Evolutionary conservation across 2,329 filamentous ascomycete species (phyloP).

Genomic region (Claviceps purpurea): DNA sequence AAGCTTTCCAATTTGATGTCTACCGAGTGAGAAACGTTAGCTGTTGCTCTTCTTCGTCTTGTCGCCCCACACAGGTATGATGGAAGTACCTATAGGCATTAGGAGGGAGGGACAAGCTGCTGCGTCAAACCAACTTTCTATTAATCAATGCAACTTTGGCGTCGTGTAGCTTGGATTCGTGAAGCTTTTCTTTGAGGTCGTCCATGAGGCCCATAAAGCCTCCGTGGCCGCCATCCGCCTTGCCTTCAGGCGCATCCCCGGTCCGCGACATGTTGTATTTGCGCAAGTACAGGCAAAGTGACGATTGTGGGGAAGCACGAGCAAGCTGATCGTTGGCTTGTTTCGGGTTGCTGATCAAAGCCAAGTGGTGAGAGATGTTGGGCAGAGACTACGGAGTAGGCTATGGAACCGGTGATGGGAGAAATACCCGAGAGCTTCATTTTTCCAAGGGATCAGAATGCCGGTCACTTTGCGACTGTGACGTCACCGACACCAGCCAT

Average conservation of each 20-base stretch:
- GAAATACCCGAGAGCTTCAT: too few relatives aligned
- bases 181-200: constrained; percentile 42
- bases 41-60: background rate
- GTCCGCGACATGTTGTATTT: constrained; percentile 1
- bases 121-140: constrained; percentile 35
- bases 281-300: background rate
- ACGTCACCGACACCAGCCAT: background rate
- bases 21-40: background rate
- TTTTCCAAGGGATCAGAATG: background rate
- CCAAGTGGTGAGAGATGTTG: background rate
- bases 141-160: constrained; percentile 43
- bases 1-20: constrained; percentile 47
- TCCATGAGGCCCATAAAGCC: constrained; percentile 25
- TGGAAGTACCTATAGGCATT: too few relatives aligned
- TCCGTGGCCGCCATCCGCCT: constrained; percentile 6
- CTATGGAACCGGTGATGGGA: too few relatives aligned
- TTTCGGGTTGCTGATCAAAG: background rate
- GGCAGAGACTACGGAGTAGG: too few relatives aligned
- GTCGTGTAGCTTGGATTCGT: constrained; percentile 40
- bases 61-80: background rate
- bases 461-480: background rate
- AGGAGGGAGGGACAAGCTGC: background rate
- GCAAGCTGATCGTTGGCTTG: background rate
- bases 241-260: background rate
- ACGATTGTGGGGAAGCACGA: background rate